Evolutionary conservation across 495 filamentous ascomycete species (phyloP), one percentile per base, ranked within the genome.

Genomic region (Aspergillus leporis): DNA sequence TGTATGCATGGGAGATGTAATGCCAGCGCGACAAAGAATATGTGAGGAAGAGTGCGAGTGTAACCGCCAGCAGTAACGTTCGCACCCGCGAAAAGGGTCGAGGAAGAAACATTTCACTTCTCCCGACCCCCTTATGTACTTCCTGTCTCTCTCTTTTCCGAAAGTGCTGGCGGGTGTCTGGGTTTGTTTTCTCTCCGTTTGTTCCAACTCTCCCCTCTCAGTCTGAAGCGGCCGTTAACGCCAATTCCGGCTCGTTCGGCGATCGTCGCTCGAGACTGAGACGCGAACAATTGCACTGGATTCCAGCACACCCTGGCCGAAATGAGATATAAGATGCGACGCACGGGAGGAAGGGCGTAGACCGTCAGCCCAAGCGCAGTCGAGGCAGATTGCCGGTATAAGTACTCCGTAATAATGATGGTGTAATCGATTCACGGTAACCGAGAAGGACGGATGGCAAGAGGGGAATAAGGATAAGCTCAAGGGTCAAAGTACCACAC

Each of bases 81-180:
- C 64, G 68, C 51, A 65, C 21, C 16, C 61, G 64, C 36, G 61
- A 54, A 23, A 58, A 25, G 8, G 59, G 57, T n/a, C 68, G 61
- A 34, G 60, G 52, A 8, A 56, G 51, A 56, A 59, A 45, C 61
- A 65, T 68, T 21, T 47, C 21, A 23, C 19, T n/a, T 56, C 13
- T 31, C 8, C 49, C 6, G 3, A 1, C 21, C 16, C 19, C 22
- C 16, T 41, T 54, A 5, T 54, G 19, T 28, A 25, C 21, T 23
- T 23, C 7, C 19, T 47, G 2, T 40, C 36, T 40, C 36, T 40
- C 16, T 40, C 16, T 12, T 9, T n/a, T n/a, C n/a, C n/a, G n/a
- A n/a, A n/a, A n/a, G 34, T 38, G 34, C 14, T 8, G 8, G 13
- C 32, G 8, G 8, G 32, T 36, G 10, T 36, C 32, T 14, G 4